A percentile compares a stretch with the other conserved stretches of the same genome.
Conservation (phyloP, 768 basidiomycete genomes). For the Agrocybe praecox region DNA sequence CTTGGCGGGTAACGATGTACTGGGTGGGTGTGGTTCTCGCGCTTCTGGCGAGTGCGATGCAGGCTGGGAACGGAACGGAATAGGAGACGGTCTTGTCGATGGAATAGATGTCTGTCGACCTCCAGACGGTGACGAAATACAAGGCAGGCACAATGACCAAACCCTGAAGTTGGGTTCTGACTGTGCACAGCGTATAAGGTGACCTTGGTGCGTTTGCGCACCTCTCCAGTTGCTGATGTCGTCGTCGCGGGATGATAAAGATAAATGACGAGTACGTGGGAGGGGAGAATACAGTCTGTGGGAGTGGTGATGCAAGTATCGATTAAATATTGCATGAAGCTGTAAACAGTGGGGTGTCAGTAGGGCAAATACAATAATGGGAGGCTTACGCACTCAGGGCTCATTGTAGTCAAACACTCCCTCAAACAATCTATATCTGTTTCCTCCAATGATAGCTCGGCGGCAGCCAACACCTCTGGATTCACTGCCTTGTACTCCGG, state of each 20-base stretch:
- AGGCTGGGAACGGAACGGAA: slow-evolving; percentile 74
- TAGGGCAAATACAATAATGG: not conserved
- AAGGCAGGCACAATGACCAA: slow-evolving; percentile 59
- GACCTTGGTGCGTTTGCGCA: slow-evolving; percentile 25
- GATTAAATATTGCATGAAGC: slow-evolving; percentile 38
- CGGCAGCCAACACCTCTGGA: slow-evolving; percentile 45
- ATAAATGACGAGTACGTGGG: slow-evolving; percentile 56
- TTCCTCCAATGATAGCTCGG: slow-evolving; percentile 51
- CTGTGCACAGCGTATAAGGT: slow-evolving; percentile 71
- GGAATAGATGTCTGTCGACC: slow-evolving; percentile 56
- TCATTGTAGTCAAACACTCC: slow-evolving; percentile 46
- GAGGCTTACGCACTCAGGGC: slow-evolving; percentile 38
- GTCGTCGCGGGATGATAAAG: slow-evolving; percentile 14
- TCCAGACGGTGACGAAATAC: slow-evolving; percentile 51
- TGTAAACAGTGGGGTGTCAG: slow-evolving; percentile 18
- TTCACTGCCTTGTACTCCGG: slow-evolving; percentile 52
- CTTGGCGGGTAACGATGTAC: slow-evolving; percentile 58
- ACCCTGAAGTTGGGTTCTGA: slow-evolving; percentile 55
- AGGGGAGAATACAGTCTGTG: slow-evolving; percentile 38
- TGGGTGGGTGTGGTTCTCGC: slow-evolving; percentile 53
- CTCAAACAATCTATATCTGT: slow-evolving; percentile 57
- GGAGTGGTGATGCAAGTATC: slow-evolving; percentile 34
- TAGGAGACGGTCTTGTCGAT: slow-evolving; percentile 68
- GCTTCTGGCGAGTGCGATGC: slow-evolving; percentile 70
- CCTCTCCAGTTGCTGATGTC: too few relatives aligned